Evolutionary conservation across 2,329 filamentous ascomycete species (phyloP).

Genomic region (Didymella segeticola): DNA sequence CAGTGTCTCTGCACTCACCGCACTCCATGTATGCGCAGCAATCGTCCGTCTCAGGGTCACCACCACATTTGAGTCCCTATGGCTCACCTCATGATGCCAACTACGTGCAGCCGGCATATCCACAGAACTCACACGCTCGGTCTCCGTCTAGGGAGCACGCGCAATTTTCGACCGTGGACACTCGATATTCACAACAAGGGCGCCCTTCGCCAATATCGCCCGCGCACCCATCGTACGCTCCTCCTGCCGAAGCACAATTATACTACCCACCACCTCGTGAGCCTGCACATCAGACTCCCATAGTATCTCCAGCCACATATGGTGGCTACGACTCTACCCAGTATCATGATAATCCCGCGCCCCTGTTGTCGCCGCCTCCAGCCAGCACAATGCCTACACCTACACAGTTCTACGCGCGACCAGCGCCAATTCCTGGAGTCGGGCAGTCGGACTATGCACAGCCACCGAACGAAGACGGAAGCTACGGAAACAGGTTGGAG

Average conservation of each 20-base stretch:
- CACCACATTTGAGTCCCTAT: constrained; percentile 15
- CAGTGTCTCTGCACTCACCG: constrained; percentile 20
- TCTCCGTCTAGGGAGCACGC: constrained; percentile 28
- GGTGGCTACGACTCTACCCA: constrained; percentile 25
- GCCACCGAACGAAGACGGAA: neutral
- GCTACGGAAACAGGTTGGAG: neutral
- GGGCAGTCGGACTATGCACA: neutral
- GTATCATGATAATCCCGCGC: constrained; percentile 25
- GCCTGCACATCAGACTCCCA: constrained; percentile 20
- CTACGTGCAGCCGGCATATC: constrained; percentile 16
- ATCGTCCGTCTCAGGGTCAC: constrained; percentile 23
- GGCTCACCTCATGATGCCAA: constrained; percentile 5
- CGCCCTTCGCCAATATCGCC: constrained; percentile 34
- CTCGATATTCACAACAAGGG: constrained; percentile 31
- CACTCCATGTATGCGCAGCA: constrained; percentile 28
- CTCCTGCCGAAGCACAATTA: constrained; percentile 29
- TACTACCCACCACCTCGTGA: constrained; percentile 40
- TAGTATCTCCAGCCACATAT: constrained; percentile 22
- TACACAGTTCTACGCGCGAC: constrained; percentile 46
- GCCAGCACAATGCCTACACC: constrained; percentile 31
- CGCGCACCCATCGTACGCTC: constrained; percentile 12
- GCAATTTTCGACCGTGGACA: constrained; percentile 24
- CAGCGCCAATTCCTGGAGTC: constrained; percentile 14
- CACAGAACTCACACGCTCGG: constrained; percentile 23
- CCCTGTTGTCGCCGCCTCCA: constrained; percentile 3